These are phyloP conservation scores for Microsporum ferrugineum DNA, from an alignment of 2,329 filamentous ascomycete genomes.

Conservation along the genomic window DNA sequence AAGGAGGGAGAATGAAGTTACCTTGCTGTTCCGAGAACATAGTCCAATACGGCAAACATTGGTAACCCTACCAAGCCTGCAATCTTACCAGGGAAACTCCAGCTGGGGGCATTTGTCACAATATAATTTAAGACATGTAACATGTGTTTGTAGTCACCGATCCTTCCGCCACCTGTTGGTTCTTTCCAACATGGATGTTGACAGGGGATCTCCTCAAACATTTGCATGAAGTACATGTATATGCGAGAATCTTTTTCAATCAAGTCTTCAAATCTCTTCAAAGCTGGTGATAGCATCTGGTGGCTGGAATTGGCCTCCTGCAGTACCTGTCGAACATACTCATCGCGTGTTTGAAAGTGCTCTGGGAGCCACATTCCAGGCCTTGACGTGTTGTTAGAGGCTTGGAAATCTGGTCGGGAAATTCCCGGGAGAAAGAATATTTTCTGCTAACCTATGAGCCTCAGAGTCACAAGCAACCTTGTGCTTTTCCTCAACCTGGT, in stretches of 20 bases:
- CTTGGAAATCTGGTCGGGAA: too few species aligned
- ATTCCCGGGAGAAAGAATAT: too few species aligned
- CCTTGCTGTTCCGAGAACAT: constrained; percentile 46
- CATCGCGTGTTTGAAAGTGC: too few species aligned
- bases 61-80: constrained; percentile 44
- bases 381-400: too few species aligned
- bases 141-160: not conserved
- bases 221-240: not conserved
- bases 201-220: not conserved
- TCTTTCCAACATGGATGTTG: not conserved
- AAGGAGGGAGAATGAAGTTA: constrained; percentile 43
- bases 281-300: too few species aligned
- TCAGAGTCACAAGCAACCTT: too few species aligned
- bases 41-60: constrained; percentile 48
- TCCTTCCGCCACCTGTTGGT: not conserved
- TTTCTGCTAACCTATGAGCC: too few species aligned
- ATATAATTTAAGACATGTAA: not conserved
- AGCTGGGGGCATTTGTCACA: not conserved
- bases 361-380: too few species aligned
- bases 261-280: too few species aligned
- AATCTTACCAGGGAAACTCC: not conserved
- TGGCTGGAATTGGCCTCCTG: too few species aligned
- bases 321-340: too few species aligned
- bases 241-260: not conserved
- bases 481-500: too few species aligned